These are phyloP conservation scores for Ustulina deusta DNA, from an alignment of 2,329 filamentous ascomycete genomes.

Conservation along the genomic window DNA sequence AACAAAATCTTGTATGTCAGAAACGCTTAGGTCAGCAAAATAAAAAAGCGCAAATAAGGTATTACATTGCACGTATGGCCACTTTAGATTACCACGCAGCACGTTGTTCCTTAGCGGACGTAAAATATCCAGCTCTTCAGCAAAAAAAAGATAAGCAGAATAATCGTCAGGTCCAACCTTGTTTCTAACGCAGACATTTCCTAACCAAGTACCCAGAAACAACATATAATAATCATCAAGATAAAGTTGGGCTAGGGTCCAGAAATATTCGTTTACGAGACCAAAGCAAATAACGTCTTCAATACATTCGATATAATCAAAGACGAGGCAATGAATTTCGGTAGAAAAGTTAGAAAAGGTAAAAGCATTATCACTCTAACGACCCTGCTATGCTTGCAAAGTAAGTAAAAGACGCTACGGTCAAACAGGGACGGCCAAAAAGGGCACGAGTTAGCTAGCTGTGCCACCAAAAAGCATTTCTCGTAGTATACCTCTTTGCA, in stretches of 20 bases:
- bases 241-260: not conserved
- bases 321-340: not conserved
- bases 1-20: not conserved
- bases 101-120: not conserved
- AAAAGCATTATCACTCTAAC: not conserved
- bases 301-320: not conserved
- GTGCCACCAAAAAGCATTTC: not conserved
- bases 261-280: not conserved
- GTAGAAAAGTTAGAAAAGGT: not conserved
- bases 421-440: not conserved
- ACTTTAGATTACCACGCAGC: not conserved
- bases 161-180: not conserved
- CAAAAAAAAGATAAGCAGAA: not conserved
- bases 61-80: not conserved
- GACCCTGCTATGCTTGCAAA: not conserved
- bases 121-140: not conserved
- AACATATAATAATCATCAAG: not conserved
- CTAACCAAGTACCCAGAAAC: not conserved
- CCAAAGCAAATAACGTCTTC: slow-evolving; percentile 2
- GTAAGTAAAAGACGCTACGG: not conserved
- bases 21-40: not conserved
- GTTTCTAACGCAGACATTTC: not conserved
- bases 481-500: not conserved
- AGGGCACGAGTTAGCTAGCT: not conserved
- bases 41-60: not conserved